phyloP scores from a whole-genome alignment of 2,329 filamentous ascomycete genomes.

The Trichoderma sp. region DNA sequence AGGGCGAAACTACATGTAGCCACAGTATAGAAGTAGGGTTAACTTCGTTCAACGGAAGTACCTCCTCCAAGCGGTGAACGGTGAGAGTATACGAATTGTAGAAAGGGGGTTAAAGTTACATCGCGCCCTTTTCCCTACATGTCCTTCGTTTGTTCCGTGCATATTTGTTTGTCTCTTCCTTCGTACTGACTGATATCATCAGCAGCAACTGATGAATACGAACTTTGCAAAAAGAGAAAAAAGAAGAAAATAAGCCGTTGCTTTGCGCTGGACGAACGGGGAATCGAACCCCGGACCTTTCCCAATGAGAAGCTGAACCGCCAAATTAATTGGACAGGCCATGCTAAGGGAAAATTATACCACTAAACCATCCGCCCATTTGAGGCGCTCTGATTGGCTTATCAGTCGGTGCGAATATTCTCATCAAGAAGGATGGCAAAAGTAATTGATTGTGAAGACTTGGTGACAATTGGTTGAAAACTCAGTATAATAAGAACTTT shows the following conservation, averaged over 20 bases:
- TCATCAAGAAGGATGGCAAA: not conserved
- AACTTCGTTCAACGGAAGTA: not conserved
- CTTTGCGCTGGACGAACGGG: conserved; percentile 20
- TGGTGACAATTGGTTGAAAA: not conserved
- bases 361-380: conserved; percentile 22
- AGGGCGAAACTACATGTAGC: not conserved
- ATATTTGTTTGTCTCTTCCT: not conserved
- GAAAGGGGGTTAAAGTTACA: not conserved
- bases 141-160: not conserved
- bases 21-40: not conserved
- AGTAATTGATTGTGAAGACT: not conserved
- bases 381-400: conserved; percentile 12
- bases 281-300: conserved; percentile 24
- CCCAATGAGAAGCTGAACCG: conserved; percentile 5
- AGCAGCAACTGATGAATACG: not conserved
- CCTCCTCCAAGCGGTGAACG: not conserved
- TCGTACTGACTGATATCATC: not conserved
- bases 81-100: not conserved
- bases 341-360: conserved; percentile 23
- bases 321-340: not conserved
- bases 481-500: not conserved
- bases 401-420: not conserved
- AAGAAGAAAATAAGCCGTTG: not conserved
- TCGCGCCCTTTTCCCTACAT: not conserved
- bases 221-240: not conserved